Conservation (phyloP, 352 stramenopile genomes). For the Phytophthora boehmeriae region DNA sequence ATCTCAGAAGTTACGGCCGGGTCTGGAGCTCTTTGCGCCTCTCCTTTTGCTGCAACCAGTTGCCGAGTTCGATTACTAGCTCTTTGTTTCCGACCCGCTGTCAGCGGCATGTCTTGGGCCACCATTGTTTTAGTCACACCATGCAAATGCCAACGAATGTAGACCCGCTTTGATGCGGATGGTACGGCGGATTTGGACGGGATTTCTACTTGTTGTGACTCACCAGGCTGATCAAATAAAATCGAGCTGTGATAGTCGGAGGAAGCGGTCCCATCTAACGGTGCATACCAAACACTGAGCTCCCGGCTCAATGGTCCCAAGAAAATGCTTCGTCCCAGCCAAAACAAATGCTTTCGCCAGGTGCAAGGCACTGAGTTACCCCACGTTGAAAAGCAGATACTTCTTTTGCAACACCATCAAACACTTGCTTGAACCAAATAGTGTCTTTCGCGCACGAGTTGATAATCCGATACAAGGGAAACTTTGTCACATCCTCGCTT, state of each 20-base stretch:
- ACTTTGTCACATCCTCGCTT: conserved; percentile 64
- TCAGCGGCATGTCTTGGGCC: conserved; percentile 65
- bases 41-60: conserved; percentile 32
- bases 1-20: conserved; percentile 57
- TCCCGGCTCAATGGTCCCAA: conserved; percentile 69
- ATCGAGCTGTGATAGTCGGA: conserved; percentile 57
- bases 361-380: conserved; percentile 68
- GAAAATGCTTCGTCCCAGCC: conserved; percentile 89
- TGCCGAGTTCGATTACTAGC: conserved; percentile 63
- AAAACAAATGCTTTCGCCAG: conserved; percentile 78
- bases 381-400: conserved; percentile 53
- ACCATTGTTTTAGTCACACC: conserved; percentile 86
- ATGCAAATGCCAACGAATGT: conserved; percentile 84
- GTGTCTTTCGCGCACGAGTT: conserved; percentile 74
- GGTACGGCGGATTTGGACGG: conserved; percentile 38
- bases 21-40: conserved; percentile 12
- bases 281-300: conserved; percentile 62
- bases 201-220: conserved; percentile 69
- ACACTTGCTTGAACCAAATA: conserved; percentile 85
- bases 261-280: conserved; percentile 39
- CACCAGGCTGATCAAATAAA: conserved; percentile 72
- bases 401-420: conserved; percentile 71
- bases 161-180: conserved; percentile 45
- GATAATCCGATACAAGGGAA: conserved; percentile 80
- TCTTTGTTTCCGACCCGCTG: conserved; percentile 43